Evolutionary conservation across 768 basidiomycete species (phyloP).

Genomic region (Hirschioporus abietinus): DNA sequence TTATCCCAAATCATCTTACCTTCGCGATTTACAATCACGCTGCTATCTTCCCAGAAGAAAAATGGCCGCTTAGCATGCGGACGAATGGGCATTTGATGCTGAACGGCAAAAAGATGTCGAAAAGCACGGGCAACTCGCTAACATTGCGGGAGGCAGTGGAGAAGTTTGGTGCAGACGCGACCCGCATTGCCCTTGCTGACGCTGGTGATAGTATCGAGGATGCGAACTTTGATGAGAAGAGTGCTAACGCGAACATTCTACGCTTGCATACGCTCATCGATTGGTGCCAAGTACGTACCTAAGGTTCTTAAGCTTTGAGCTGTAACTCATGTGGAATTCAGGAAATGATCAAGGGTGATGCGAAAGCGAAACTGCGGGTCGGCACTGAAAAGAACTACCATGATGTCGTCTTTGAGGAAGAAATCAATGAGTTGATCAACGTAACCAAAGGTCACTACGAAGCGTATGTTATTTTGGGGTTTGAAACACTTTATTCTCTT

Average conservation of each 20-base stretch:
- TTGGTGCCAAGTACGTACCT: slow-evolving; percentile 80
- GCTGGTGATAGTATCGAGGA: slow-evolving; percentile 97
- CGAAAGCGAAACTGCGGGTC: slow-evolving; percentile 54
- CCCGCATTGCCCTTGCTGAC: slow-evolving; percentile 87
- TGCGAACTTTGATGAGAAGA: slow-evolving; percentile 98
- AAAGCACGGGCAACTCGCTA: slow-evolving; percentile 93
- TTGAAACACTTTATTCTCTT: slow-evolving; percentile 1
- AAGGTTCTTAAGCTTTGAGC: slow-evolving; percentile 4
- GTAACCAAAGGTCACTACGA: slow-evolving; percentile 78
- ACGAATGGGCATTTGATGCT: slow-evolving; percentile 95
- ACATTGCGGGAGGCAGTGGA: slow-evolving; percentile 82
- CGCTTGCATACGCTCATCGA: slow-evolving; percentile 83
- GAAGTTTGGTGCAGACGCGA: slow-evolving; percentile 97
- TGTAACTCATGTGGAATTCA: slow-evolving; percentile 24
- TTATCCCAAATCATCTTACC: slow-evolving; percentile 92
- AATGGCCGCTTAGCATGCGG: slow-evolving; percentile 89
- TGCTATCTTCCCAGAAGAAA: slow-evolving; percentile 84
- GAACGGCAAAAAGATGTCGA: slow-evolving; percentile 99
- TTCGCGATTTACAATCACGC: slow-evolving; percentile 93
- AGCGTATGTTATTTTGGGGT: slow-evolving; percentile 46
- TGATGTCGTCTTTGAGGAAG: slow-evolving; percentile 86
- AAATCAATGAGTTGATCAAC: slow-evolving; percentile 82
- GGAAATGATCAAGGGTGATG: slow-evolving; percentile 75
- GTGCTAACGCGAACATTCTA: slow-evolving; percentile 94
- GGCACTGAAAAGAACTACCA: slow-evolving; percentile 74